Evolutionary conservation across 345 rosid genomes (phyloP).

Genomic region (Boechera divaricarpa): DNA sequence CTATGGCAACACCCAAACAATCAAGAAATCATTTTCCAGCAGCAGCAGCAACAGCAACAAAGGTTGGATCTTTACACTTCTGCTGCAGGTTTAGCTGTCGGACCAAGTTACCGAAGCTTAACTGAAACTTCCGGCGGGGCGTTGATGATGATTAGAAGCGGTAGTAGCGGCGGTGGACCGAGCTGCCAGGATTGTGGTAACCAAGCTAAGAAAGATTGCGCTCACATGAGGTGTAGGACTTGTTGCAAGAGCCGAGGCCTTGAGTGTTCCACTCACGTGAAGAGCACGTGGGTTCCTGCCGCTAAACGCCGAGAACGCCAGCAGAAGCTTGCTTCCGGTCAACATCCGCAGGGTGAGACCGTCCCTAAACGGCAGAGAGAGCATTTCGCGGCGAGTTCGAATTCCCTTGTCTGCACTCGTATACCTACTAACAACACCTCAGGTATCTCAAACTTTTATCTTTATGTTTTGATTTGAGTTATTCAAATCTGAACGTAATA

Average conservation of each 20-base stretch:
- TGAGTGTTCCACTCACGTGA: conserved; percentile 75
- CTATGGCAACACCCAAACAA: conserved; percentile 56
- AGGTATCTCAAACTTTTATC: conserved; percentile 10
- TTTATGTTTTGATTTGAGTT: background rate
- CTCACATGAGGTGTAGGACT: conserved; percentile 74
- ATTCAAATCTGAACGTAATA: background rate
- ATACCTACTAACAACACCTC: conserved; percentile 33
- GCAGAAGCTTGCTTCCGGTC: conserved; percentile 51
- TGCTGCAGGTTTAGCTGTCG: conserved; percentile 59
- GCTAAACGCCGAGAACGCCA: conserved; percentile 76
- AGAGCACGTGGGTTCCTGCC: conserved; percentile 90
- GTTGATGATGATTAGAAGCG: conserved; percentile 38
- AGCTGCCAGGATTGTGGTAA: conserved; percentile 91
- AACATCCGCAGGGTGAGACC: conserved; percentile 41
- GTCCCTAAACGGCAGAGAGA: conserved; percentile 43
- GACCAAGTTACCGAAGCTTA: conserved; percentile 36
- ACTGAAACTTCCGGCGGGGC: conserved; percentile 42
- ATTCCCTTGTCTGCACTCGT: conserved; percentile 49
- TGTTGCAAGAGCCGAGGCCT: conserved; percentile 87
- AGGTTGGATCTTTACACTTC: conserved; percentile 51
- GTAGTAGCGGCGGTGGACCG: conserved; percentile 55
- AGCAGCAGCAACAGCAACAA: conserved; percentile 32
- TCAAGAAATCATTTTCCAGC: conserved; percentile 39
- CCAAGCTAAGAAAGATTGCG: conserved; percentile 83
- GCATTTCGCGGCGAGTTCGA: conserved; percentile 21